Evolutionary conservation across 2,329 filamentous ascomycete species (phyloP).

Genomic region (Shiraia bambusicola): DNA sequence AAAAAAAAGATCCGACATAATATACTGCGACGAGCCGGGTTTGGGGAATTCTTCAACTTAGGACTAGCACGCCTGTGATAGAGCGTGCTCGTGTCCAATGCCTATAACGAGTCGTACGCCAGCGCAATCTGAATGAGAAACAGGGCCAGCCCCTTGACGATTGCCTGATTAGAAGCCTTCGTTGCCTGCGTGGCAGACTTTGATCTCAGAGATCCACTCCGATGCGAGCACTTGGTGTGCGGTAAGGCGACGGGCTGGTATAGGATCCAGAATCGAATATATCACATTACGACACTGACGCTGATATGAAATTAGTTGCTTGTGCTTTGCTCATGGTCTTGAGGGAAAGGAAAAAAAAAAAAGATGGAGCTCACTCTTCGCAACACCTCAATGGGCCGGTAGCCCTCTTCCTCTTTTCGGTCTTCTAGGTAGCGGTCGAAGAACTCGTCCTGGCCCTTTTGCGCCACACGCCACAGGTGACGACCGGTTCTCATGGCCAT

Average conservation of each 20-base stretch:
- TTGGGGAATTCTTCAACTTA: too few relatives aligned
- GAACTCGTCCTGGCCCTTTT: slow-evolving; percentile 96
- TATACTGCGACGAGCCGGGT: slow-evolving; percentile 11
- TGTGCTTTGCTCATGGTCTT: neutral
- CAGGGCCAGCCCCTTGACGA: slow-evolving; percentile 7
- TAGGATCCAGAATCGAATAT: slow-evolving; percentile 96
- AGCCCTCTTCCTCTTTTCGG: slow-evolving; percentile 90
- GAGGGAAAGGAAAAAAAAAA: too few relatives aligned
- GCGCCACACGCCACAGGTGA: slow-evolving; percentile 95
- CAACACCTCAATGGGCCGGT: slow-evolving; percentile 91
- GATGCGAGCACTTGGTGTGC: slow-evolving; percentile 96
- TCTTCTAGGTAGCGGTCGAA: slow-evolving; percentile 93
- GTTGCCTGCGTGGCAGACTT: slow-evolving; percentile 92
- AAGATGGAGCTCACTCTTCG: slow-evolving; percentile 91
- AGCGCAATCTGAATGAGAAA: slow-evolving; percentile 12
- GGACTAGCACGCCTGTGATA: too few relatives aligned
- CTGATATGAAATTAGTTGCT: slow-evolving; percentile 51
- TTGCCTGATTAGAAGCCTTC: slow-evolving; percentile 71
- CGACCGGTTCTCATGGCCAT: slow-evolving; percentile 99
- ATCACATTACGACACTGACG: slow-evolving; percentile 97
- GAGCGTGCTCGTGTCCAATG: neutral
- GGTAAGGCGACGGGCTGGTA: slow-evolving; percentile 86
- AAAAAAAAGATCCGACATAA: slow-evolving; percentile 25
- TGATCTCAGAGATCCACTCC: slow-evolving; percentile 98
- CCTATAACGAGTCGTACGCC: slow-evolving; percentile 7